Conservation (phyloP, 1,284 basidiomycete species). For the Prillingera fragicola region DNA sequence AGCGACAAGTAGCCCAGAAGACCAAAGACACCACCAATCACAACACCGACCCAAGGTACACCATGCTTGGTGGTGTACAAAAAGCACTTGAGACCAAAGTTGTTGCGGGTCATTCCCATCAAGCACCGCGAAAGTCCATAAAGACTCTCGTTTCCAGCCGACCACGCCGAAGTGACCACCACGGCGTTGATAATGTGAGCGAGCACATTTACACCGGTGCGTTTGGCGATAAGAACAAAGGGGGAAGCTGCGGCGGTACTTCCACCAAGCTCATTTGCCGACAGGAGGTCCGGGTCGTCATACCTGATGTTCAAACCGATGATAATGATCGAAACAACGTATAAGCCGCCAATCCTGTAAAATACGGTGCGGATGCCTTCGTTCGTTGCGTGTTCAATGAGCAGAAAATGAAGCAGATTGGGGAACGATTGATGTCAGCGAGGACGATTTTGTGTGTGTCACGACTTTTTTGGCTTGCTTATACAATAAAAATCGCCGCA, state of each 20-base stretch:
- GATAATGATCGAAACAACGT: conserved; percentile 35
- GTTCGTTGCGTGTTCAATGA: too few species aligned
- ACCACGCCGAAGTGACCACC: conserved; percentile 55
- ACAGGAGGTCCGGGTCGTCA: conserved; percentile 44
- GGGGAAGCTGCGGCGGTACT: conserved; percentile 67
- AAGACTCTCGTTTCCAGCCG: conserved; percentile 52
- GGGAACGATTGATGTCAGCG: too few species aligned
- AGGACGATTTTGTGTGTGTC: too few species aligned
- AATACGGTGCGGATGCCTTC: too few species aligned
- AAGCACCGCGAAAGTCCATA: conserved; percentile 52
- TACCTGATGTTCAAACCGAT: conserved; percentile 19
- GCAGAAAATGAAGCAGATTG: conserved; percentile 12
- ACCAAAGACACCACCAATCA: conserved; percentile 62
- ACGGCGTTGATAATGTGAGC: conserved; percentile 64
- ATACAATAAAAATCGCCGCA: too few species aligned
- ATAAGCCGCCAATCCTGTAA: conserved; percentile 62
- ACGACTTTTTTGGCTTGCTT: too few species aligned
- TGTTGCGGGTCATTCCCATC: conserved; percentile 52
- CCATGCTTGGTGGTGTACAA: conserved; percentile 57
- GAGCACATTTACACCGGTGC: conserved; percentile 65
- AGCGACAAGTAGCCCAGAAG: conserved; percentile 52
- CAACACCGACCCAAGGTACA: conserved; percentile 58
- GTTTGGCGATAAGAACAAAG: conserved; percentile 65
- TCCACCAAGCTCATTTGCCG: conserved; percentile 56
- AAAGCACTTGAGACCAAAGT: conserved; percentile 60